These are phyloP conservation scores for Zalerion maritima DNA, from an alignment of 495 filamentous ascomycete genomes.

Conservation along the genomic window DNA sequence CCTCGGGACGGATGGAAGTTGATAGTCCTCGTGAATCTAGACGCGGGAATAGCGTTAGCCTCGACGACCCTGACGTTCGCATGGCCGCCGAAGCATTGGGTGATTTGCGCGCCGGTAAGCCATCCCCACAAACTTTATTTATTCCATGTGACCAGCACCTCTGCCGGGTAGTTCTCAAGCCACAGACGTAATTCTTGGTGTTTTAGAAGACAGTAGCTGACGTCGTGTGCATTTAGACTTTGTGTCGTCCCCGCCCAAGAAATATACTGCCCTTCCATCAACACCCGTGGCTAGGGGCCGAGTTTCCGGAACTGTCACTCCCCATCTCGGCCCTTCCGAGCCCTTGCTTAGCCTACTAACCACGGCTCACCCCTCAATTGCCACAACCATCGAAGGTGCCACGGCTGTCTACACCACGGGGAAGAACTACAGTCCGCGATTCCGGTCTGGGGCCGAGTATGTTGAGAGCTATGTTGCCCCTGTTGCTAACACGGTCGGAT, in stretches of 20 bases:
- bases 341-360: slow-evolving; percentile 70
- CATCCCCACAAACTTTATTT: slow-evolving; percentile 5
- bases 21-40: slow-evolving; percentile 17
- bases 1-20: slow-evolving; percentile 18
- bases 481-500: slow-evolving; percentile 68
- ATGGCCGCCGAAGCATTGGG: slow-evolving; percentile 77
- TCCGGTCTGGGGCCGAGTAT: slow-evolving; percentile 71
- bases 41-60: slow-evolving; percentile 42
- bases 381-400: slow-evolving; percentile 66
- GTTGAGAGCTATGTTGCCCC: slow-evolving; percentile 74
- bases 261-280: slow-evolving; percentile 21
- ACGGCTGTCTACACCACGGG: slow-evolving; percentile 65
- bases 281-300: slow-evolving; percentile 15
- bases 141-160: slow-evolving; percentile 1
- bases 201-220: slow-evolving; percentile 18
- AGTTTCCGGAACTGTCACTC: slow-evolving; percentile 7
- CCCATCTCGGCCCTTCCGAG: slow-evolving; percentile 35
- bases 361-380: slow-evolving; percentile 62
- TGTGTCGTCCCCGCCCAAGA: slow-evolving; percentile 37
- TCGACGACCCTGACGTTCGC: slow-evolving; percentile 71
- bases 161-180: slow-evolving; percentile 3
- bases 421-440: slow-evolving; percentile 75
- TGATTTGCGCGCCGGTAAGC: slow-evolving; percentile 65
- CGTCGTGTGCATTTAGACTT: slow-evolving; percentile 32
- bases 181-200: background rate